phyloP scores from a whole-genome alignment of 2,329 filamentous ascomycete genomes.

The Seiridium cupressi region DNA sequence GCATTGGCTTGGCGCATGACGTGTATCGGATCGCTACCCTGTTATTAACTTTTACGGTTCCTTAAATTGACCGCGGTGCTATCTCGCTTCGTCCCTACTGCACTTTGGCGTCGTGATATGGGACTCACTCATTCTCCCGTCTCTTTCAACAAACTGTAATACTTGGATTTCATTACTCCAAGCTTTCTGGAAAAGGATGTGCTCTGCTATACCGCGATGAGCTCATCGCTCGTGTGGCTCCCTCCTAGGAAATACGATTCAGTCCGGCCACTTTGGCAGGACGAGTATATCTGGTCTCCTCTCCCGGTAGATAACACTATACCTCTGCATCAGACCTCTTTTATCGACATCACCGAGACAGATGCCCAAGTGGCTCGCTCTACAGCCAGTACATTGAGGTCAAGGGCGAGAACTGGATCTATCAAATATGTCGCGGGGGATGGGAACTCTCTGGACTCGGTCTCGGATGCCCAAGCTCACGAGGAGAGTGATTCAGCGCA shows the following conservation, averaged over 20 bases:
- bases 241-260: slow-evolving; percentile 1
- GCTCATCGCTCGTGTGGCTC: slow-evolving; percentile 3
- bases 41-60: not conserved
- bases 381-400: not conserved
- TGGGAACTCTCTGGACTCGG: not conserved
- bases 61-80: not conserved
- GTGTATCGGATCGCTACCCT: not conserved
- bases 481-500: not conserved
- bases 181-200: not conserved
- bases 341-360: slow-evolving; percentile 10
- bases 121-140: not conserved
- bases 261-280: slow-evolving; percentile 9
- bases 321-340: slow-evolving; percentile 12
- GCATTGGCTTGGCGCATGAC: not conserved
- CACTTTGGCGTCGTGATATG: not conserved
- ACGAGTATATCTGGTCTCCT: slow-evolving; percentile 13
- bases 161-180: not conserved
- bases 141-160: not conserved
- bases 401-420: not conserved
- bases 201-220: not conserved
- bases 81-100: no score
- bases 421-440: not conserved
- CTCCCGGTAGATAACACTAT: slow-evolving; percentile 12
- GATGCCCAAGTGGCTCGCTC: not conserved
- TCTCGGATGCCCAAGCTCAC: not conserved